Evolutionary conservation across 768 basidiomycete species (phyloP).

Genomic region (Leccinum incarnatum): DNA sequence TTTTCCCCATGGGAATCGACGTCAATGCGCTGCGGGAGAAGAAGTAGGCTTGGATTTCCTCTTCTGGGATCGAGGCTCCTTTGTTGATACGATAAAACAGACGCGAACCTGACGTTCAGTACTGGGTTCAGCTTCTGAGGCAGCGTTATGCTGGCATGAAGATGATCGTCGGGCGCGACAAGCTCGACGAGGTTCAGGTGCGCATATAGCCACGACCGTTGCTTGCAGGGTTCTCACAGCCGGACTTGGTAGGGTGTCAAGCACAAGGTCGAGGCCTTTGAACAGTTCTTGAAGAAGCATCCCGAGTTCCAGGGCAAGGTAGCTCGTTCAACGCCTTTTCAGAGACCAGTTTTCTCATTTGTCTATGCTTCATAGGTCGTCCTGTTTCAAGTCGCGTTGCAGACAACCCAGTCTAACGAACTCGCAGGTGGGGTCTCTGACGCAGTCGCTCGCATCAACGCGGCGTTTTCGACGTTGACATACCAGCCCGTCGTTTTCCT

Average conservation of each 20-base stretch:
- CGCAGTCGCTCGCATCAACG: conserved; percentile 73
- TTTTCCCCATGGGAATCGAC: conserved; percentile 91
- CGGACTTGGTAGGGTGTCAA: conserved; percentile 53
- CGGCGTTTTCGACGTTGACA: conserved; percentile 77
- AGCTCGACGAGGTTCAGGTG: conserved; percentile 81
- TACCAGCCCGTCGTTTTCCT: conserved; percentile 88
- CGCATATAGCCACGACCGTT: neutral
- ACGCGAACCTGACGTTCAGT: conserved; percentile 70
- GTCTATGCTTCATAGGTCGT: conserved; percentile 48
- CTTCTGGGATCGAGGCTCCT: conserved; percentile 2
- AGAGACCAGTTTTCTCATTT: neutral
- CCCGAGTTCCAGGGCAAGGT: conserved; percentile 81
- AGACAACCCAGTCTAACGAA: conserved; percentile 77
- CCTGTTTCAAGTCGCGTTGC: conserved; percentile 84
- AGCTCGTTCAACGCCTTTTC: neutral
- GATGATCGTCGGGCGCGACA: conserved; percentile 84
- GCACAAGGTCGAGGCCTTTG: conserved; percentile 83
- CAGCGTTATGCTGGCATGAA: conserved; percentile 86
- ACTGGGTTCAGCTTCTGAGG: conserved; percentile 77
- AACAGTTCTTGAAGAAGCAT: conserved; percentile 72
- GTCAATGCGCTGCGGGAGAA: conserved; percentile 63
- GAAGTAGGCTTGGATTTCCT: conserved; percentile 42
- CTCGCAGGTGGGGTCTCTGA: conserved; percentile 71
- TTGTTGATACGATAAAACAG: conserved; percentile 33
- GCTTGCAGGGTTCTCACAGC: neutral